Evolutionary conservation across 345 rosid species (phyloP).

Genomic region (Gossypium australe): DNA sequence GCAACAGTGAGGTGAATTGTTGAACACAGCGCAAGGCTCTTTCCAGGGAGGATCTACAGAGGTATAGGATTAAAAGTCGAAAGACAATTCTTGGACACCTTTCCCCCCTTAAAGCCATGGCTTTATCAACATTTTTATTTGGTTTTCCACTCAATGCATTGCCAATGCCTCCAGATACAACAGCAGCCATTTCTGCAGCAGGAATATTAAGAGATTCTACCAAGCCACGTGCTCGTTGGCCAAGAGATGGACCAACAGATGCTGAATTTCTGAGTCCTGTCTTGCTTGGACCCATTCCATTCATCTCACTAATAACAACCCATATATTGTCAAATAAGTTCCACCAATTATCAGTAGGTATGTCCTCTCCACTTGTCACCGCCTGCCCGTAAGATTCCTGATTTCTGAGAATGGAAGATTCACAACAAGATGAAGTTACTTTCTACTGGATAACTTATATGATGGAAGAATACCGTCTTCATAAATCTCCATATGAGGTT

Average conservation of each 20-base stretch:
- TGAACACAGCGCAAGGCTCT: slow-evolving; percentile 88
- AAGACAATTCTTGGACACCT: slow-evolving; percentile 86
- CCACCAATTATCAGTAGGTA: slow-evolving; percentile 73
- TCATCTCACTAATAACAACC: slow-evolving; percentile 68
- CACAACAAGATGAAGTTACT: slow-evolving; percentile 11
- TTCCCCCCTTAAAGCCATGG: slow-evolving; percentile 92
- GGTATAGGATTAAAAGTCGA: slow-evolving; percentile 74
- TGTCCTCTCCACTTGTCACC: slow-evolving; percentile 35
- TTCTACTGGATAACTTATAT: neutral
- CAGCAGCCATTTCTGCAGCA: slow-evolving; percentile 99
- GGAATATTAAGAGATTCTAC: slow-evolving; percentile 96
- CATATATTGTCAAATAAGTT: slow-evolving; percentile 80
- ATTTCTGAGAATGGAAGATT: slow-evolving; percentile 31
- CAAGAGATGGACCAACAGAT: slow-evolving; percentile 65
- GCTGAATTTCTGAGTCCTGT: slow-evolving; percentile 46
- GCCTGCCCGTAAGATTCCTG: slow-evolving; percentile 34
- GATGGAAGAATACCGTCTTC: neutral
- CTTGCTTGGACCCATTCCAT: slow-evolving; percentile 83
- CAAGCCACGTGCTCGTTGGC: slow-evolving; percentile 94
- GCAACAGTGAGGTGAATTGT: slow-evolving; percentile 74
- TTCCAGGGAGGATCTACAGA: slow-evolving; percentile 76
- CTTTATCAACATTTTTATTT: slow-evolving; percentile 76
- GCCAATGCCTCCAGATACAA: slow-evolving; percentile 96
- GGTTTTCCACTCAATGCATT: slow-evolving; percentile 84
- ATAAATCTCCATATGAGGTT: neutral